These are phyloP conservation scores for Porcisia hertigi DNA, from an alignment of 208 protist species.

Conservation along the genomic window DNA sequence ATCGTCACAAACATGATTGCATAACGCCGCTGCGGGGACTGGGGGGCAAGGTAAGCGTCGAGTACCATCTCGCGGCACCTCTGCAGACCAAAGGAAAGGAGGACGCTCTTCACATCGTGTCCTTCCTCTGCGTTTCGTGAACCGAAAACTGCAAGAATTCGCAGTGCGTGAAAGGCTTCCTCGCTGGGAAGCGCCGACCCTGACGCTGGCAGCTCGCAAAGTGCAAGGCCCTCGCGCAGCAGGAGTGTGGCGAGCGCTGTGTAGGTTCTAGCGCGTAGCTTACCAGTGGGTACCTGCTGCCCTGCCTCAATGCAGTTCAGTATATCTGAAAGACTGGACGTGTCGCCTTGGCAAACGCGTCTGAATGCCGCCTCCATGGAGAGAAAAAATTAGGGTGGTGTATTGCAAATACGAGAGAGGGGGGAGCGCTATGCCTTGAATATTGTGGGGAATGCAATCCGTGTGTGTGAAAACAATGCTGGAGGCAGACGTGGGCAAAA, in stretches of 20 bases:
- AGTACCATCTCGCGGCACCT: slow-evolving; percentile 47
- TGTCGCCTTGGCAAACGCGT: slow-evolving; percentile 38
- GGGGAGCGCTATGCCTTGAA: background rate
- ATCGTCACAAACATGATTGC: slow-evolving; percentile 46
- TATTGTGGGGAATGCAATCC: background rate
- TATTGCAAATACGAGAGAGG: slow-evolving; percentile 4
- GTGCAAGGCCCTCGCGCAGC: slow-evolving; percentile 29
- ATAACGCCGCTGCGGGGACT: slow-evolving; percentile 26
- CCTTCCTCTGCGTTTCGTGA: slow-evolving; percentile 18
- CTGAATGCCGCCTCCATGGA: slow-evolving; percentile 39
- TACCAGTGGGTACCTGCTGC: background rate
- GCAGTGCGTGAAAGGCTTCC: slow-evolving; percentile 36
- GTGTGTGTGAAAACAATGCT: background rate
- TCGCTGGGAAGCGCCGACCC: slow-evolving; percentile 11
- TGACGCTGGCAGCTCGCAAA: background rate
- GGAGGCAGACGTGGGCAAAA: background rate
- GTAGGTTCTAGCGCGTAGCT: slow-evolving; percentile 6
- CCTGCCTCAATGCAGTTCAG: slow-evolving; percentile 37
- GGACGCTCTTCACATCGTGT: slow-evolving; percentile 16
- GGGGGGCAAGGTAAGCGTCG: slow-evolving; percentile 54
- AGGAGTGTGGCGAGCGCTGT: slow-evolving; percentile 38
- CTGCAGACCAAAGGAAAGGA: slow-evolving; percentile 38
- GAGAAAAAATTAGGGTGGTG: background rate
- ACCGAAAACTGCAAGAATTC: slow-evolving; percentile 37
- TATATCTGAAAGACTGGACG: slow-evolving; percentile 38